Evolutionary conservation across 257 asterid genomes (phyloP).

Genomic region (Rhazya stricta): DNA sequence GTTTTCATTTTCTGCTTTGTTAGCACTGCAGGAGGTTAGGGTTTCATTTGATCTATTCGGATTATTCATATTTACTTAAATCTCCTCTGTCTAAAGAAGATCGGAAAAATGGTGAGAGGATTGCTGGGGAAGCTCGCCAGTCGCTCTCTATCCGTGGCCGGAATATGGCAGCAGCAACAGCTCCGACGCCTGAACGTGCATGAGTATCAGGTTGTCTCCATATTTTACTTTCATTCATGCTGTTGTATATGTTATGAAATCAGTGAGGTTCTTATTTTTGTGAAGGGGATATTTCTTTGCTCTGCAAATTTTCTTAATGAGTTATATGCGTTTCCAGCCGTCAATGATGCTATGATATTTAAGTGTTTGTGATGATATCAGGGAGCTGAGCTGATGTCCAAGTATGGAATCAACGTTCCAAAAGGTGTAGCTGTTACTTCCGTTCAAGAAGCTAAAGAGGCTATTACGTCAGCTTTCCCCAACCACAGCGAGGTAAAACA

Average conservation of each 20-base stretch:
- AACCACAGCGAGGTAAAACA: constrained; percentile 58
- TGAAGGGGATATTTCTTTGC: background rate
- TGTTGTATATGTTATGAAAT: background rate
- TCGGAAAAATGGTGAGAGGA: constrained; percentile 64
- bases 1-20: background rate
- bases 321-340: background rate
- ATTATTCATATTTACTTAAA: background rate
- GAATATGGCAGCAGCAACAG: constrained; percentile 99
- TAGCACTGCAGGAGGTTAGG: background rate
- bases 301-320: background rate
- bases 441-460: constrained; percentile 53
- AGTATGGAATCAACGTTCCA: constrained; percentile 88
- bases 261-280: background rate
- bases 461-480: constrained; percentile 53
- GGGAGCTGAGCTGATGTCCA: constrained; percentile 92
- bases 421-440: constrained; percentile 78
- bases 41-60: constrained; percentile 6
- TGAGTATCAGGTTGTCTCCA: constrained; percentile 72
- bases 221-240: background rate
- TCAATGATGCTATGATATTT: background rate
- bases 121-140: constrained; percentile 68
- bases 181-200: constrained; percentile 97
- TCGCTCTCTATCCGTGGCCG: constrained; percentile 82
- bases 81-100: background rate
- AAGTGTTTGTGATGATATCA: constrained; percentile 20